Evolutionary conservation across 2,329 filamentous ascomycete genomes (phyloP), one percentile per base, ranked within the genome.

Genomic region (Epichloe typhina): DNA sequence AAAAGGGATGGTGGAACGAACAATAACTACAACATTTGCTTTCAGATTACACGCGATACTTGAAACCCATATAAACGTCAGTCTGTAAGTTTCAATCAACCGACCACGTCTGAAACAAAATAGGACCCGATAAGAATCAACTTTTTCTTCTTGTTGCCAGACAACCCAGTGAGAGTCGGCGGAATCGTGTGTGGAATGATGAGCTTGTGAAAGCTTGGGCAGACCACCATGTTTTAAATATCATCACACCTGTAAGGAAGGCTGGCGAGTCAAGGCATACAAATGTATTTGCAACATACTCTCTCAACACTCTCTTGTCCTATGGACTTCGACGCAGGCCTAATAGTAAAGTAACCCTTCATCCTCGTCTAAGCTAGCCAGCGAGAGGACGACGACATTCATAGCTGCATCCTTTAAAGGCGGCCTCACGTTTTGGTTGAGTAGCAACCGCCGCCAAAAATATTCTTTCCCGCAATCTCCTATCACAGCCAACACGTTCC

Each of bases 401-500:
- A 37, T 50, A 13, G 44, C 39, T 17, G 33, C 51, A 46, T 51
- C 46, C 51, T 51, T 52, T 52, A 54, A 51, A 46, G 36, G 46
- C 11, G 36, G 37, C 26, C 19, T 19, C 44, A 44, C 31, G 11
- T 31, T n/a, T 9, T n/a, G 40, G 47, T 37, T 45, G 47, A 17
- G 42, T 52, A 42, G 41, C 9, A 47, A 19, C 47, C 47, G 23
- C 21, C 38, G 21, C 23, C 43, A 17, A 17, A 19, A 43, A 35
- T n/a, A 35, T 40, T 37, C 41, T 38, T 39, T 48, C 47, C 33
- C 38, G 43, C 49, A 49, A 39, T 42, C 49, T 46, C 21, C 40
- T 11, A 39, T 37, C 36, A 41, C 26, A 40, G 35, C 12, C 40
- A 26, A 35, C 33, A n/a, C 33, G 26, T 46, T 38, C 40, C 33